A percentile compares a stretch with the other conserved stretches of the same genome.
These are phyloP conservation scores for Chimonanthus salicifolius DNA, from an alignment of 164 flowering plant species.

Conservation along the genomic window DNA sequence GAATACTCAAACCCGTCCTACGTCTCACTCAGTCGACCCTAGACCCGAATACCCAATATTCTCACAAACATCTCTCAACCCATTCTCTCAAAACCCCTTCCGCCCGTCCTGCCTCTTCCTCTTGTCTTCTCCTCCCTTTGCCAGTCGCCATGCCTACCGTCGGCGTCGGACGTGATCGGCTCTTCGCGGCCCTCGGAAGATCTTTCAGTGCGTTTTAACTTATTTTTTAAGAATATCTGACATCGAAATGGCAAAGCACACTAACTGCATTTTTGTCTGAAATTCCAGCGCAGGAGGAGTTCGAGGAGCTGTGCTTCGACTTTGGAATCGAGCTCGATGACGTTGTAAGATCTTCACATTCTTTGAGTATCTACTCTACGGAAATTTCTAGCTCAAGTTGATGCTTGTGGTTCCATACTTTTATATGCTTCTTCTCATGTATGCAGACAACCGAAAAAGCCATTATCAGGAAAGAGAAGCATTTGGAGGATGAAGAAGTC, in stretches of 20 bases:
- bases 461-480: slow-evolving; percentile 81
- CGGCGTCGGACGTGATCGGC: slow-evolving; percentile 78
- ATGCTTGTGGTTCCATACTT: background rate
- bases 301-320: slow-evolving; percentile 76
- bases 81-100: no score
- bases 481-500: slow-evolving; percentile 54
- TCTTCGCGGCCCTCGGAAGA: slow-evolving; percentile 64
- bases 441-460: slow-evolving; percentile 86
- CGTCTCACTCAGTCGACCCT: no score
- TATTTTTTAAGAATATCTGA: no score
- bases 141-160: slow-evolving; percentile 73
- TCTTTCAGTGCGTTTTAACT: slow-evolving; percentile 44
- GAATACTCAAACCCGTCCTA: no score
- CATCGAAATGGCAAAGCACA: background rate
- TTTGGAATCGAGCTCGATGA: slow-evolving; percentile 97
- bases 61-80: no score
- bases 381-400: background rate
- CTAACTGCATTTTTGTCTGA: background rate
- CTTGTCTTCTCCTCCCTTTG: no score
- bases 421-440: background rate
- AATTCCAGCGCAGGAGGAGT: slow-evolving; percentile 71
- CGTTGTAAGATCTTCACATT: slow-evolving; percentile 44
- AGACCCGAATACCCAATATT: no score
- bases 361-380: background rate
- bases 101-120: no score